Evolutionary conservation across 306 rosid genomes (phyloP).

Genomic region (Cicer yamashitae): DNA sequence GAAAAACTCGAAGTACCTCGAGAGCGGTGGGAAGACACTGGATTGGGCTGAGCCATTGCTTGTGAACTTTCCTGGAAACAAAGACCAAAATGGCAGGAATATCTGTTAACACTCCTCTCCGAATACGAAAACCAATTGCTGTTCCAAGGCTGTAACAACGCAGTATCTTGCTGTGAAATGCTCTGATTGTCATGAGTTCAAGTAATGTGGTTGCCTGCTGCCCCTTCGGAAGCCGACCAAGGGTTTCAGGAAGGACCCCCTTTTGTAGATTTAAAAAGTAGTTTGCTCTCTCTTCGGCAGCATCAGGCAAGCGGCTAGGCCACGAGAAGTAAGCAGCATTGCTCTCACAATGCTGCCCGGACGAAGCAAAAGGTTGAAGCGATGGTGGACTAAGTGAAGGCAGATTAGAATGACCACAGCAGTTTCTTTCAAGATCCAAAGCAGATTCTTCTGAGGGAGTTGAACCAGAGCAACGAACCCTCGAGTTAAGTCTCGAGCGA

Average conservation of each 20-base stretch:
- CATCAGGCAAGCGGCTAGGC: constrained; percentile 91
- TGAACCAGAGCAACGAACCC: constrained; percentile 78
- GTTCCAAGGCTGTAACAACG: constrained; percentile 99
- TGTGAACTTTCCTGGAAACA: constrained; percentile 98
- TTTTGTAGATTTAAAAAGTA: constrained; percentile 91
- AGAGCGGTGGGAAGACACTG: constrained; percentile 97
- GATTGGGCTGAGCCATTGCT: constrained; percentile 98
- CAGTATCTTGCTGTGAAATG: constrained; percentile 98
- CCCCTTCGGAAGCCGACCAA: constrained; percentile 86
- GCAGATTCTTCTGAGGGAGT: constrained; percentile 96
- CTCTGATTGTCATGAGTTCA: constrained; percentile 97
- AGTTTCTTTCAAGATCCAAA: constrained; percentile 90
- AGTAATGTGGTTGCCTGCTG: constrained; percentile 96
- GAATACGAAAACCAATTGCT: constrained; percentile 95
- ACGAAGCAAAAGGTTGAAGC: constrained; percentile 90
- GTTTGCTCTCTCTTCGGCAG: constrained; percentile 94
- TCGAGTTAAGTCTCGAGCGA: constrained; percentile 64
- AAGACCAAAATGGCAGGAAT: constrained; percentile 98
- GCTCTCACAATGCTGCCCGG: constrained; percentile 96
- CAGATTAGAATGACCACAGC: constrained; percentile 86
- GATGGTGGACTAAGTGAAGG: constrained; percentile 88
- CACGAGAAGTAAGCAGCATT: constrained; percentile 97
- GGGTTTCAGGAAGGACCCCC: constrained; percentile 88
- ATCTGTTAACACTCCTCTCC: constrained; percentile 83
- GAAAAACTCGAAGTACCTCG: constrained; percentile 62